phyloP scores from a whole-genome alignment of 441 rosid species.

The Populus tomentosa region DNA sequence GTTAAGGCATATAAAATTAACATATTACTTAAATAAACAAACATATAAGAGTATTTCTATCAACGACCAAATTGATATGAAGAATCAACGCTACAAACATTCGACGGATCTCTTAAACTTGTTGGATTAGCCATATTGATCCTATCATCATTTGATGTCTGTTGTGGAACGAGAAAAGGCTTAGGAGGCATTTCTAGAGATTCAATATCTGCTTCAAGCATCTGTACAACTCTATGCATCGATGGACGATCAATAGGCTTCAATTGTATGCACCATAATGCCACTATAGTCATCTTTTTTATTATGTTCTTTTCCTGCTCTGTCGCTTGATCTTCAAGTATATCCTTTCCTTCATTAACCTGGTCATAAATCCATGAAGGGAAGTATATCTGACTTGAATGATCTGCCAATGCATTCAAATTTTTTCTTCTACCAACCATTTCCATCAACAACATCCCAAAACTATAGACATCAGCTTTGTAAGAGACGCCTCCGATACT shows the following conservation, averaged over 20 bases:
- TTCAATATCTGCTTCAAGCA: background rate
- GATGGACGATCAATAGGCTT: no score
- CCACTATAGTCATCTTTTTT: no score
- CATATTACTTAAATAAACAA: background rate
- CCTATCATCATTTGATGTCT: background rate
- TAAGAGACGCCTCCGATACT: no score
- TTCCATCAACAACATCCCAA: conserved; percentile 6
- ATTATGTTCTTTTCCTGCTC: no score
- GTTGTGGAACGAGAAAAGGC: background rate
- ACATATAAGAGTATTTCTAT: background rate
- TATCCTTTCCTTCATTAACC: background rate
- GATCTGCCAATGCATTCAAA: background rate
- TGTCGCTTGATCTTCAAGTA: background rate
- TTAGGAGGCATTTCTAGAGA: background rate
- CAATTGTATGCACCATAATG: no score
- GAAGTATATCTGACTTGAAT: background rate
- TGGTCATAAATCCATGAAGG: background rate
- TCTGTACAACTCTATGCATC: background rate
- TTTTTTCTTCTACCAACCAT: background rate
- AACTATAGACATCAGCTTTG: conserved; percentile 8
- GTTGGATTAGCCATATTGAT: no score
- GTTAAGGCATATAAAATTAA: no score
- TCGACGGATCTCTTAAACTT: background rate
- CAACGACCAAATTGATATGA: background rate
- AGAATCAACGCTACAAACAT: background rate